A percentile compares a stretch with the other conserved stretches of the same genome.
Conservation (phyloP, 768 basidiomycete species). For the Calocera viscosa region DNA sequence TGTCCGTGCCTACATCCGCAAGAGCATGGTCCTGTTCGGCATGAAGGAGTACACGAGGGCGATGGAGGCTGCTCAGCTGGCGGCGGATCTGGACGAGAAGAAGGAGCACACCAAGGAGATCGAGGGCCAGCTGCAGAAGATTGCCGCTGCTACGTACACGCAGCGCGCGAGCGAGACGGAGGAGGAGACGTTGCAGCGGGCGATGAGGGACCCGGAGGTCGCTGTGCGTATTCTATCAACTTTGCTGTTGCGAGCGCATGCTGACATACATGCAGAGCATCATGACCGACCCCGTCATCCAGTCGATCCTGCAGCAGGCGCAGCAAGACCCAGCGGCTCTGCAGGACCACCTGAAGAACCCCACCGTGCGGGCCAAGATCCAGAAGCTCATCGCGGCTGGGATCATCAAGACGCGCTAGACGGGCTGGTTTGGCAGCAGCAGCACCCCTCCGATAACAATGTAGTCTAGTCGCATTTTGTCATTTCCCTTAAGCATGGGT, state of each 20-base stretch:
- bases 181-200: conserved; percentile 82
- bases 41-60: conserved; percentile 91
- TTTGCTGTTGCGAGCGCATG: background rate
- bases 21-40: conserved; percentile 65
- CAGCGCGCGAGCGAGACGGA: conserved; percentile 78
- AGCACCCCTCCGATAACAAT: background rate
- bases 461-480: conserved; percentile 3
- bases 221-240: conserved; percentile 45
- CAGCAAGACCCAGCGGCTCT: conserved; percentile 79
- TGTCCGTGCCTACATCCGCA: conserved; percentile 93
- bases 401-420: conserved; percentile 75
- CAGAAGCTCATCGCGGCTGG: conserved; percentile 85
- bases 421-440: background rate
- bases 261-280: conserved; percentile 40
- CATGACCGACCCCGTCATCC: conserved; percentile 87
- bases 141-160: conserved; percentile 61
- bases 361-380: conserved; percentile 65
- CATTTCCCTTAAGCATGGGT: background rate
- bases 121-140: conserved; percentile 62
- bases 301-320: conserved; percentile 87
- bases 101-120: conserved; percentile 77
- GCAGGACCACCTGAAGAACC: conserved; percentile 94
- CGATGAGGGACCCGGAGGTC: conserved; percentile 96
- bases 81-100: conserved; percentile 64
- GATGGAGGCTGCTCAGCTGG: conserved; percentile 65